Conservation (phyloP, 2,329 filamentous ascomycete genomes). For the Pestalotiopsis fici region DNA sequence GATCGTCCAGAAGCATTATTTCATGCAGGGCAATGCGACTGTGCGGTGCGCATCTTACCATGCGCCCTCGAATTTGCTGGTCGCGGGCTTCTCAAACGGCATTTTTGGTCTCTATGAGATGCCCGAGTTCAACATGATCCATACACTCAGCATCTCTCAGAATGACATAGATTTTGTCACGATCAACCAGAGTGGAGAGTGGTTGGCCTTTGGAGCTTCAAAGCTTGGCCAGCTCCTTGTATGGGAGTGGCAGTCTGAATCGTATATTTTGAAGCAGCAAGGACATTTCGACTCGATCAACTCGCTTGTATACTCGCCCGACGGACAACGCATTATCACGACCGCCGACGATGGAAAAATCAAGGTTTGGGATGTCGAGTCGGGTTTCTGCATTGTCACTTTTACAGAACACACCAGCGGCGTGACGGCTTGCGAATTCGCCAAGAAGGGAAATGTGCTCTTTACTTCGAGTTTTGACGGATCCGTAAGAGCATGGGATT, state of each 20-base stretch:
- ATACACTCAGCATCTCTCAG: slow-evolving; percentile 90
- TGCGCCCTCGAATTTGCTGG: slow-evolving; percentile 82
- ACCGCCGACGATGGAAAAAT: slow-evolving; percentile 96
- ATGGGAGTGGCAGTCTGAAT: slow-evolving; percentile 99
- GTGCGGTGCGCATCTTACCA: slow-evolving; percentile 92
- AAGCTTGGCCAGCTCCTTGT: slow-evolving; percentile 95
- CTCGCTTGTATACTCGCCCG: slow-evolving; percentile 86
- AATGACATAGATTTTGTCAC: slow-evolving; percentile 95
- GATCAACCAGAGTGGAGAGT: slow-evolving; percentile 92
- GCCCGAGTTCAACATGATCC: slow-evolving; percentile 93
- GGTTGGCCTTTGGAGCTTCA: slow-evolving; percentile 95
- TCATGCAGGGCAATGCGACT: slow-evolving; percentile 86
- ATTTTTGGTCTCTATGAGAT: slow-evolving; percentile 94
- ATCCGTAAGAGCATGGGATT: slow-evolving; percentile 92
- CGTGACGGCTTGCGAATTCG: slow-evolving; percentile 92
- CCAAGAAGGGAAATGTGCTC: slow-evolving; percentile 91
- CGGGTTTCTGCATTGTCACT: slow-evolving; percentile 96
- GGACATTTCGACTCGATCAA: slow-evolving; percentile 98
- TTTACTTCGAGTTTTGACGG: slow-evolving; percentile 96
- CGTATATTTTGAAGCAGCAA: slow-evolving; percentile 97
- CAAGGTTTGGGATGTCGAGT: slow-evolving; percentile 96
- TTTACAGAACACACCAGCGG: slow-evolving; percentile 96
- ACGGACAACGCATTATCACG: slow-evolving; percentile 90
- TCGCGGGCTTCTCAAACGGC: slow-evolving; percentile 93
- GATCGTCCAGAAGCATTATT: slow-evolving; percentile 88